These are phyloP conservation scores for Rhizopus stolonifer DNA, from an alignment of 371 early-diverging fungal species.

Conservation along the genomic window DNA sequence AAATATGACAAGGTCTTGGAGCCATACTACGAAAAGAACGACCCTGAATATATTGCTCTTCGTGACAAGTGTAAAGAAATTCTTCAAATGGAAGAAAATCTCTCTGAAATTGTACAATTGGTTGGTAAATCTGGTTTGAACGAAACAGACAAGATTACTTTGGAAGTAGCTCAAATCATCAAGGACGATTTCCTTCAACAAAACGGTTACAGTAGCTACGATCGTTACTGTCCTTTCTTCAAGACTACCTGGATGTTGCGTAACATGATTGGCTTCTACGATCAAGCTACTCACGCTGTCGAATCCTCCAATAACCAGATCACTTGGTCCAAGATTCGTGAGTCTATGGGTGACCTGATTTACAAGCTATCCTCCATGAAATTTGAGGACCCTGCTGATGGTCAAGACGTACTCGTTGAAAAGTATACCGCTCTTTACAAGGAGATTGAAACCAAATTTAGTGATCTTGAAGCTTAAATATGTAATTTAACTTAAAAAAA, in stretches of 20 bases:
- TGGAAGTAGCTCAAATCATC: slow-evolving; percentile 97
- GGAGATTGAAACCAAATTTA: slow-evolving; percentile 97
- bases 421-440: slow-evolving; percentile 85
- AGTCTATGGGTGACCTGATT: slow-evolving; percentile 89
- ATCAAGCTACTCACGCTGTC: slow-evolving; percentile 90
- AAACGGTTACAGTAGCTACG: slow-evolving; percentile 99
- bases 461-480: slow-evolving; percentile 49
- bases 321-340: slow-evolving; percentile 96
- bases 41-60: slow-evolving; percentile 90
- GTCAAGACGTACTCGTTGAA: slow-evolving; percentile 82
- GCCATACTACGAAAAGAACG: slow-evolving; percentile 93
- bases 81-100: slow-evolving; percentile 98
- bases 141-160: slow-evolving; percentile 98
- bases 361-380: slow-evolving; percentile 99
- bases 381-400: slow-evolving; percentile 98
- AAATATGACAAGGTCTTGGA: slow-evolving; percentile 98
- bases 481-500: neutral
- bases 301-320: slow-evolving; percentile 88
- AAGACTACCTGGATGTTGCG: slow-evolving; percentile 98
- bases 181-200: slow-evolving; percentile 99
- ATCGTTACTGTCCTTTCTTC: slow-evolving; percentile 99
- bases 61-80: slow-evolving; percentile 98
- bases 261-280: slow-evolving; percentile 98
- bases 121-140: slow-evolving; percentile 99
- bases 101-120: slow-evolving; percentile 99